Evolutionary conservation across 257 asterid species (phyloP).

Genomic region (Nyctanthes arbortristis): DNA sequence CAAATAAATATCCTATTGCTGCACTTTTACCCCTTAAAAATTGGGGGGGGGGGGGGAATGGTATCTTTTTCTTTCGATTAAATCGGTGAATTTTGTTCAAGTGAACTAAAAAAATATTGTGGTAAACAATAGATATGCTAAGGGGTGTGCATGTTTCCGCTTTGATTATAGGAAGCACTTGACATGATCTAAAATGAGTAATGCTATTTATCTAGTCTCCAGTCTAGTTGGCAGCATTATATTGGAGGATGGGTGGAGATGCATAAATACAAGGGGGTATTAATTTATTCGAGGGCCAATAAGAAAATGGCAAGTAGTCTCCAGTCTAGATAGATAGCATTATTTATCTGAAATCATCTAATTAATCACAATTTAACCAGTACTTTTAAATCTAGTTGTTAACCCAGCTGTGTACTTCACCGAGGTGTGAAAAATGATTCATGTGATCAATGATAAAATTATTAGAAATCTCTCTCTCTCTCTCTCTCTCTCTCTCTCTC

Average conservation of each 20-base stretch:
- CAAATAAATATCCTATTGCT: not conserved
- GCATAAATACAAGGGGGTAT: no score
- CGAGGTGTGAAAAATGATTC: not conserved
- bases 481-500: no score
- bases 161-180: not conserved
- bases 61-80: not conserved
- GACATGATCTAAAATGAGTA: no score
- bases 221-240: no score
- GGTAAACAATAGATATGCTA: not conserved
- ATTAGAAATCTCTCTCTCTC: no score
- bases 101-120: not conserved
- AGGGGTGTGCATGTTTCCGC: not conserved
- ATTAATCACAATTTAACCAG: not conserved
- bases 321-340: no score
- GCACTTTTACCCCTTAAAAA: not conserved
- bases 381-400: not conserved
- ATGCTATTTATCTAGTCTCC: no score
- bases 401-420: not conserved
- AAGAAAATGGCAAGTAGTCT: no score
- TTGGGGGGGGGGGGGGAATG: no score
- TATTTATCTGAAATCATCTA: not conserved
- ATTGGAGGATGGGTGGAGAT: no score
- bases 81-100: not conserved
- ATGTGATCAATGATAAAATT: no score
- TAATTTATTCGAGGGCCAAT: no score